These are phyloP conservation scores for Calonectria honghensis DNA, from an alignment of 2,329 filamentous ascomycete genomes.

Conservation along the genomic window DNA sequence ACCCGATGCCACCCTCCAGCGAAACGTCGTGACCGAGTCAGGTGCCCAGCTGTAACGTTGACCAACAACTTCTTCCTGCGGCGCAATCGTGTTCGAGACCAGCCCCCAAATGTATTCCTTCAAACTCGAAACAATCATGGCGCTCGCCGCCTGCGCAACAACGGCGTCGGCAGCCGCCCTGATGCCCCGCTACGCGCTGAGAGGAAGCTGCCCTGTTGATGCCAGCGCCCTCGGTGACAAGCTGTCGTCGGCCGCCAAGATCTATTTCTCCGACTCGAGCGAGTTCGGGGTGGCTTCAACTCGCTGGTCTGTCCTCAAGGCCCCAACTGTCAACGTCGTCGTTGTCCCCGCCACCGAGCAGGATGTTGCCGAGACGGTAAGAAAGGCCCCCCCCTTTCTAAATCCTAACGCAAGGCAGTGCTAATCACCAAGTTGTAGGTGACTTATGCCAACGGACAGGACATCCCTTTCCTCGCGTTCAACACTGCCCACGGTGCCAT, in stretches of 20 bases:
- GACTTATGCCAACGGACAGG: constrained; percentile 66
- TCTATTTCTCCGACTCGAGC: constrained; percentile 65
- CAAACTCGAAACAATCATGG: constrained; percentile 53
- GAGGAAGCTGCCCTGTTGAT: constrained; percentile 46
- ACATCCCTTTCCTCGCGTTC: constrained; percentile 71
- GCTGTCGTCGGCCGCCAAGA: constrained; percentile 62
- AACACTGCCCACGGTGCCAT: constrained; percentile 72
- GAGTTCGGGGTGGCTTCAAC: constrained; percentile 62
- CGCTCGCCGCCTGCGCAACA: constrained; percentile 53
- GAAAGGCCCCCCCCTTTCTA: background rate
- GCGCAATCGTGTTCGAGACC: constrained; percentile 18
- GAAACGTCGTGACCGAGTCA: constrained; percentile 24
- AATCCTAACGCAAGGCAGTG: accelerated
- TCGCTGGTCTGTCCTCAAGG: constrained; percentile 67
- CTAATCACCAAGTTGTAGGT: constrained; percentile 47
- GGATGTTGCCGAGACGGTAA: constrained; percentile 70
- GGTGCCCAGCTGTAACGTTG: constrained; percentile 18
- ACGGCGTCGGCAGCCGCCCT: constrained; percentile 48
- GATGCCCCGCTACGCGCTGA: constrained; percentile 39
- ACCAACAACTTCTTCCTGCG: background rate
- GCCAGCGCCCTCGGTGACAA: constrained; percentile 52
- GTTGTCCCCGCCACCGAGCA: constrained; percentile 68
- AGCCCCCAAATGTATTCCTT: constrained; percentile 41
- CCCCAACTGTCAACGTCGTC: constrained; percentile 66
- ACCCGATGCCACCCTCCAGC: constrained; percentile 10